Percentiles rank a stretch among this genome's conserved stretches.
Evolutionary conservation across 208 protist genomes (phyloP).

Genomic region (Strigomonas oncopelti): DNA sequence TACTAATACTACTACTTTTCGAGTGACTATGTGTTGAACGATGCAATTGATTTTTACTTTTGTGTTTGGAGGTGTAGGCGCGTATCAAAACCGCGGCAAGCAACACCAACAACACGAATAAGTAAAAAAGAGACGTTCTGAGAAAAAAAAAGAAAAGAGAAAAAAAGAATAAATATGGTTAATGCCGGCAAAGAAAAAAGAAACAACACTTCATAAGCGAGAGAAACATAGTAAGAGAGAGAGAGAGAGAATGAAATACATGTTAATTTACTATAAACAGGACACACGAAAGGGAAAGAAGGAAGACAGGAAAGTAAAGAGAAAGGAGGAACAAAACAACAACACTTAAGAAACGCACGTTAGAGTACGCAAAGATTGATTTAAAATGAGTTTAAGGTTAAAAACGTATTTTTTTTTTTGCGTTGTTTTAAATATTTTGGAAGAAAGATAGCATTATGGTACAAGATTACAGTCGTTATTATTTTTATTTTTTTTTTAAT

Average conservation of each 20-base stretch:
- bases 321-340: background rate
- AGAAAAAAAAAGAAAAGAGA: background rate
- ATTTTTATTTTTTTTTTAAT: slow-evolving; percentile 3
- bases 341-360: background rate
- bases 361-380: background rate
- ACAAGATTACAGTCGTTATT: background rate
- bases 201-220: no score
- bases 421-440: background rate
- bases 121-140: background rate
- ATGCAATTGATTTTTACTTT: background rate
- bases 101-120: background rate
- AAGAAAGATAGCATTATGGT: background rate
- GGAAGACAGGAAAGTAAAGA: slow-evolving; percentile 7
- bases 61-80: background rate
- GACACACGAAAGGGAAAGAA: no score
- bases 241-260: background rate
- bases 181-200: no score
- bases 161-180: background rate
- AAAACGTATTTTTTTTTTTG: background rate
- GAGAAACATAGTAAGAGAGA: no score
- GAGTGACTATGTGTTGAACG: no score
- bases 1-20: no score
- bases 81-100: background rate
- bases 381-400: no score
- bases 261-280: no score